Evolutionary conservation across 2,329 filamentous ascomycete species (phyloP).

Genomic region (Aschersonia sp.): DNA sequence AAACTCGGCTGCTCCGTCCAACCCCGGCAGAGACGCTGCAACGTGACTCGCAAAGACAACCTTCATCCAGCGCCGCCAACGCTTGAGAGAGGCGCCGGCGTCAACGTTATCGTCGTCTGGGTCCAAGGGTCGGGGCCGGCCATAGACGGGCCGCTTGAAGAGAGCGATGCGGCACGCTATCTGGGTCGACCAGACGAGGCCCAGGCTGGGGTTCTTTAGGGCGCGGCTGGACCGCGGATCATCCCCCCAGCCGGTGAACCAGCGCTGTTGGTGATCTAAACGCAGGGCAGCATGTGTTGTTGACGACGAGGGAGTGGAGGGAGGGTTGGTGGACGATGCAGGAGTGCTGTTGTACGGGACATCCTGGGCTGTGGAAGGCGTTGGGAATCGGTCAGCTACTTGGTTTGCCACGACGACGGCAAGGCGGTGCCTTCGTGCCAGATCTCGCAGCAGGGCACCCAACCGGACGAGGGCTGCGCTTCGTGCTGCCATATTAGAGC

Average conservation of each 20-base stretch:
- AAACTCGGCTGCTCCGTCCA: slow-evolving; percentile 49
- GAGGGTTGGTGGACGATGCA: slow-evolving; percentile 19
- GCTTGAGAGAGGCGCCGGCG: slow-evolving; percentile 30
- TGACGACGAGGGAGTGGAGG: slow-evolving; percentile 14
- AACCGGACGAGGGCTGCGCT: slow-evolving; percentile 64
- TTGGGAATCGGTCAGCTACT: slow-evolving; percentile 71
- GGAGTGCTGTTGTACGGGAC: neutral
- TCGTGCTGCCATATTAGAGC: slow-evolving; percentile 56
- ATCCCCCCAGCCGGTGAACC: slow-evolving; percentile 94
- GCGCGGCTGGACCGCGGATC: slow-evolving; percentile 29
- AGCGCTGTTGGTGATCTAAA: slow-evolving; percentile 81
- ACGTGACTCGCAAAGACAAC: slow-evolving; percentile 81
- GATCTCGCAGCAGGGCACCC: slow-evolving; percentile 57
- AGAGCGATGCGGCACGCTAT: slow-evolving; percentile 71
- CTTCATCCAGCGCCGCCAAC: slow-evolving; percentile 67
- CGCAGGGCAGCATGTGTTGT: slow-evolving; percentile 41
- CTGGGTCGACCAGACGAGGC: slow-evolving; percentile 84
- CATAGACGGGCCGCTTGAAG: slow-evolving; percentile 52
- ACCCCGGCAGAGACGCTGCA: slow-evolving; percentile 31
- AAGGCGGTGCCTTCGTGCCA: slow-evolving; percentile 61
- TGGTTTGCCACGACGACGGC: slow-evolving; percentile 92
- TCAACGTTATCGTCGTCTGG: slow-evolving; percentile 23
- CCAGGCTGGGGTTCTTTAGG: slow-evolving; percentile 74
- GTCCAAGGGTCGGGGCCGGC: slow-evolving; percentile 13
- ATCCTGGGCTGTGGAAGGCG: slow-evolving; percentile 4